Evolutionary conservation across 768 basidiomycete genomes (phyloP), one percentile per base, ranked within the genome.

Genomic region (Suillus americanus): DNA sequence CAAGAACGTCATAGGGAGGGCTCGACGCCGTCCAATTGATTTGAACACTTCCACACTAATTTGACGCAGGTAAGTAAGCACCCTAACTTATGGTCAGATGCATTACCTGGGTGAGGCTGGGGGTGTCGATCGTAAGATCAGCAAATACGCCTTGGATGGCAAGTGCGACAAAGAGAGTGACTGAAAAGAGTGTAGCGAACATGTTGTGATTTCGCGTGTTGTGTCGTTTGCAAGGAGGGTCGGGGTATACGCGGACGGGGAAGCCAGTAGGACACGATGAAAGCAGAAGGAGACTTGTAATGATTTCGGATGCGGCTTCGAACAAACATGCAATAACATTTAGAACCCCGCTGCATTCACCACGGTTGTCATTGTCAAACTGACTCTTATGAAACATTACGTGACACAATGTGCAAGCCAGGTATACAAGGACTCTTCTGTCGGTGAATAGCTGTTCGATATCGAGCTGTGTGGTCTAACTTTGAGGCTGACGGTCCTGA

Each of bases 101-200:
- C 55, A 41, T 28, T 70, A 89, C 90, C 81, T 90, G 86, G 66
- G 74, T 75, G 55, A 89, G 67, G 4, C 61, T 10, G 46, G 89
- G 88, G 30, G 83, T 83, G 68, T 70, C 72, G 70, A 92, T 78
- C 48, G 77, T 72, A 68, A 91, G 83, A 23, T 77, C 80, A 64
- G 90, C 87, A 62, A 83, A 69, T 62, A 80, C 87, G 72, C 79
- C 79, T 67, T 73, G 80, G 71, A 85, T 69, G 75, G 83, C 82
- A 74, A 87, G 79, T 69, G 80, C 73, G 72, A 83, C 76, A 80
- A 92, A 78, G 87, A 92, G 85, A 71, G 89, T 81, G 79, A 85
- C 74, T 65, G 84, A 83, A 91, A 91, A 60, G 90, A 93, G 78
- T 79, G 92, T 90, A 80, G 86, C 79, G 84, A 87, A 88, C 92